These are phyloP conservation scores for Clathrus columnatus DNA, from an alignment of 768 basidiomycete species.

Conservation along the genomic window DNA sequence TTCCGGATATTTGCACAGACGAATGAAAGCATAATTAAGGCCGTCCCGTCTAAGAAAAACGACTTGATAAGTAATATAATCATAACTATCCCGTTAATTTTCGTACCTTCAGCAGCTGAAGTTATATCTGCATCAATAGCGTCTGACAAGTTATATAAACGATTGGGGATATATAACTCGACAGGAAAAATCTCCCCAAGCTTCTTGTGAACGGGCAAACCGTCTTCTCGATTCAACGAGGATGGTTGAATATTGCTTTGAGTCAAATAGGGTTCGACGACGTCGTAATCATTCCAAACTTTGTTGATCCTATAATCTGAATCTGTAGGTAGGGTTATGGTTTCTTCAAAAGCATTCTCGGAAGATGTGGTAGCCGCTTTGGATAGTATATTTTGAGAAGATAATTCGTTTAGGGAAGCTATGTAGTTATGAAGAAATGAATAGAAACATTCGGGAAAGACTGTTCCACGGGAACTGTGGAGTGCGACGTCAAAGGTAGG, in stretches of 20 bases:
- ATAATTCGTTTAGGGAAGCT: slow-evolving; percentile 65
- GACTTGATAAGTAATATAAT: not conserved
- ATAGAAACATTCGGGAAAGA: slow-evolving; percentile 92
- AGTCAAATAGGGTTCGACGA: slow-evolving; percentile 64
- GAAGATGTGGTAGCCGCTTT: slow-evolving; percentile 22
- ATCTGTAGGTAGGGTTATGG: slow-evolving; percentile 54
- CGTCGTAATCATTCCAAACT: slow-evolving; percentile 82
- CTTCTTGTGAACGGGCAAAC: slow-evolving; percentile 7
- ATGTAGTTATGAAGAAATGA: slow-evolving; percentile 90
- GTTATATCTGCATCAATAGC: slow-evolving; percentile 26
- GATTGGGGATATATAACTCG: slow-evolving; percentile 59
- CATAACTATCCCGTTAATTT: not conserved
- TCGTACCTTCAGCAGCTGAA: slow-evolving; percentile 54
- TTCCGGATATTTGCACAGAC: slow-evolving; percentile 86
- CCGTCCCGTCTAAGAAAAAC: slow-evolving; percentile 70
- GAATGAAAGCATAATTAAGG: slow-evolving; percentile 79
- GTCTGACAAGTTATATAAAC: slow-evolving; percentile 42
- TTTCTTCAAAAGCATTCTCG: slow-evolving; percentile 15
- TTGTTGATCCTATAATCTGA: slow-evolving; percentile 80
- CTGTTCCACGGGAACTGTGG: slow-evolving; percentile 60
- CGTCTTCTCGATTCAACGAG: slow-evolving; percentile 5
- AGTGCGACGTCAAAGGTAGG: slow-evolving; percentile 78
- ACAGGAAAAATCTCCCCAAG: slow-evolving; percentile 70
- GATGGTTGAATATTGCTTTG: slow-evolving; percentile 4
- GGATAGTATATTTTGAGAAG: slow-evolving; percentile 37